These are phyloP conservation scores for Pestalotiopsis sp. DNA, from an alignment of 2,329 filamentous ascomycete genomes.

Conservation along the genomic window DNA sequence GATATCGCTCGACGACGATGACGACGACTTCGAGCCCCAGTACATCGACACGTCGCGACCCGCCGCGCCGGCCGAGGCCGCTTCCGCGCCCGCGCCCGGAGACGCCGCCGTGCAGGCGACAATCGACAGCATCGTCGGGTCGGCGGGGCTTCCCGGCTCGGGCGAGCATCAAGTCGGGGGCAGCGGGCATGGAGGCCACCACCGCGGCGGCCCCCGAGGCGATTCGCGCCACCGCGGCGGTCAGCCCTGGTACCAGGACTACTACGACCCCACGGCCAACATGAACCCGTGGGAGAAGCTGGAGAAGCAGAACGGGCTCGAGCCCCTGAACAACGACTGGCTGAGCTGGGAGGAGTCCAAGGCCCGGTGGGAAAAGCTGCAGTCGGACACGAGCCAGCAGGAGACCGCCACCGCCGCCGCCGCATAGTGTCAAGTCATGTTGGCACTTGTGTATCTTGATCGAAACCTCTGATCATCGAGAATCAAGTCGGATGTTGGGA, in stretches of 20 bases:
- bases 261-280: constrained; percentile 71
- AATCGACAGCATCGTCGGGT: constrained; percentile 30
- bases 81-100: constrained; percentile 1
- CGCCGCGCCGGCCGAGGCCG: constrained; percentile 16
- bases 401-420: background rate
- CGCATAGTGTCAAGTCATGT: background rate
- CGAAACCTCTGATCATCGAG: too few species aligned
- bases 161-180: constrained; percentile 7
- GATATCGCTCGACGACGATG: constrained; percentile 43
- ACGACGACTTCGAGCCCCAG: constrained; percentile 28
- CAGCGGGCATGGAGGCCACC: constrained; percentile 9
- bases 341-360: constrained; percentile 36
- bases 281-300: constrained; percentile 72
- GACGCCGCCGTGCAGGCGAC: constrained; percentile 26
- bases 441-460: background rate
- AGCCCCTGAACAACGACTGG: constrained; percentile 48
- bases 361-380: constrained; percentile 12
- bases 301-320: constrained; percentile 50
- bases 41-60: constrained; percentile 37
- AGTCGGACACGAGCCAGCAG: background rate
- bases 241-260: constrained; percentile 65
- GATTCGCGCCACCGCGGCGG: constrained; percentile 35
- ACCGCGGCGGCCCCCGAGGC: constrained; percentile 17
- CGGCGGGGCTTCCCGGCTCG: constrained; percentile 8
- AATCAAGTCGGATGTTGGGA: too few species aligned